Percentiles rank a stretch among this genome's conserved stretches.
phyloP scores from a whole-genome alignment of 257 asterid species.

The Solanum lycopersicoides region DNA sequence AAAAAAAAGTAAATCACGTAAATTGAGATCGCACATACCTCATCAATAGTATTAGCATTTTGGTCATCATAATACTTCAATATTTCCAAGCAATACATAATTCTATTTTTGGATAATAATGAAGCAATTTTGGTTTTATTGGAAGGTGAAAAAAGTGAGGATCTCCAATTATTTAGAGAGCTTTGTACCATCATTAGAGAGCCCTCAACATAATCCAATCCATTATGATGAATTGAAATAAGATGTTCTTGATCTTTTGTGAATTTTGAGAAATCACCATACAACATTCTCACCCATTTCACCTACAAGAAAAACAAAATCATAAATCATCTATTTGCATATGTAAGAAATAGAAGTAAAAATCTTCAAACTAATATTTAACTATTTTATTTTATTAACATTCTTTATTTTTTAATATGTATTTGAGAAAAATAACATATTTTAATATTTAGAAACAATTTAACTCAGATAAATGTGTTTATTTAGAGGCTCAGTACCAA shows the following conservation, averaged over 20 bases:
- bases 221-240: slow-evolving; percentile 8
- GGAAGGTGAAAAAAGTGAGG: slow-evolving; percentile 24
- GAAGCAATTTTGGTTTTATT: slow-evolving; percentile 15
- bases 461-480: not conserved
- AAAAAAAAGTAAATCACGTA: not conserved
- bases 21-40: slow-evolving; percentile 10
- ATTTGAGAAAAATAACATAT: too few species aligned
- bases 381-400: not conserved
- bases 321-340: not conserved
- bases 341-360: not conserved
- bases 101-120: slow-evolving; percentile 14
- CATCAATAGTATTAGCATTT: slow-evolving; percentile 11
- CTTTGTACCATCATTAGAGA: slow-evolving; percentile 17
- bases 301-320: slow-evolving; percentile 7
- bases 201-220: slow-evolving; percentile 42
- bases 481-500: too few species aligned
- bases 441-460: too few species aligned
- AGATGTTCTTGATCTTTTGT: slow-evolving; percentile 42
- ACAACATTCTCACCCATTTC: slow-evolving; percentile 43
- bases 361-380: too few species aligned
- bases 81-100: slow-evolving; percentile 41
- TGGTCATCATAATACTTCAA: slow-evolving; percentile 31
- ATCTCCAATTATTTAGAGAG: slow-evolving; percentile 22
- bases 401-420: not conserved
- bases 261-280: slow-evolving; percentile 28